Evolutionary conservation across 345 rosid genomes (phyloP), one percentile per base, ranked within the genome.

Genomic region (Populus nigra): DNA sequence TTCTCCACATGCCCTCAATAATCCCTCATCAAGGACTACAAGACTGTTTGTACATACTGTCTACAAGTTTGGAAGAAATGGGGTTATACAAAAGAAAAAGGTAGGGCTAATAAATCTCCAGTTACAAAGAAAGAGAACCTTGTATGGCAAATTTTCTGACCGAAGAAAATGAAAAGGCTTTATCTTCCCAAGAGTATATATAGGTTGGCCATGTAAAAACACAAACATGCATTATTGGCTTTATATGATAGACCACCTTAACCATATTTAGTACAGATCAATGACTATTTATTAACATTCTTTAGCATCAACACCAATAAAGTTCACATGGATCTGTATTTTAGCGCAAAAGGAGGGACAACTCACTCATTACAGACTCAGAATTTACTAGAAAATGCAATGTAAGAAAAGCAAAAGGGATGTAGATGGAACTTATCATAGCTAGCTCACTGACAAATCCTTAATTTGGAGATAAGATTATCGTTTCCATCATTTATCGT

Each of bases 371-470:
- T 43, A 10, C 43, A 68, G n/a, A 65, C 39, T 43, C 72, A 41
- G 8, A 69, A 69, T 35, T 36, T 68, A 13, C 49, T 9, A 5
- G 53, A 2, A 68, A 41, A 5, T n/a, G 17, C 49, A 41, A 1
- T 3, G 31, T 5, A 23, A 23, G 50, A 69, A 69, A 35, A n/a
- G 25, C 8, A 41, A 69, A n/a, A 39, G 27, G 65, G 4, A 23
- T 59, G 16, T 23, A 59, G 65, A 59, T 59, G 12, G 65, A 59
- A 59, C 29, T 59, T 59, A 9, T 59, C 65, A 23, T 59, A 10
- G 65, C 65, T 59, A 59, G 25, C 65, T 23, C 65, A 59, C 65
- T 59, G 65, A 59, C 65, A 59, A 59, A 59, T 23, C 65, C 65
- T n/a, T 23, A 59, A 59, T 59, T 59, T 59, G 29, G 63, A 59